Base-by-base conservation (phyloP, 1,284 basidiomycete species). In the Heterobasidion occidentale region DNA sequence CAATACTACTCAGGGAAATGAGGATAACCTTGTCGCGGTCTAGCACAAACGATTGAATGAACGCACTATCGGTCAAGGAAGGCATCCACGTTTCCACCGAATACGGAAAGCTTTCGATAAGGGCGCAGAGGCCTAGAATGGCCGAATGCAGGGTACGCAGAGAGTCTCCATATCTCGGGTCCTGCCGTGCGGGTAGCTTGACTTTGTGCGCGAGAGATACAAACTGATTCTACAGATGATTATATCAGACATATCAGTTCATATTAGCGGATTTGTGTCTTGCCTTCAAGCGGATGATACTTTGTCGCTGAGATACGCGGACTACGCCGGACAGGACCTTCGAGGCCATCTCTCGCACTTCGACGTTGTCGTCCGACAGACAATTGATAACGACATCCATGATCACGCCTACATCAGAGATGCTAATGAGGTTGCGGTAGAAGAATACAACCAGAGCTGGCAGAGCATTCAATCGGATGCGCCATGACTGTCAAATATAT, bases 331-430 rank as follows among this genome's bases (percentile, higher is more conserved):
- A 90, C 36, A 99, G 75, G 46, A 92, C 90, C 73, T 88, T 88
- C 5, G 91, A 91, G n/a, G 93, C 91, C 79, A 91, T 94, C 69
- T 94, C 92, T 59, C 94, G 83, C 35, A 98, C 94, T 73, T 98
- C 94, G 54, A 95, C 86, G 66, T 96, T 96, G 66, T 92, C 89
- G 68, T 98, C 94, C 33, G 82, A 79, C 52, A 98, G 75, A 67
- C 94, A 94, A 52, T 88, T 83, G 34, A 92, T 78, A 51, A 96
- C 75, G 36, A 90, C 83, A 59, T 91, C 88, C 80, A 93, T 86
- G 61, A 92, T 81, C 55, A 89, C 80, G 46, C 82, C 81, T 12
- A 74, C 71, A 54, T 85, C 79, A 33, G 90, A 82, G 54, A 94
- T 82, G 56, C 84, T 79, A 59, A 92, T 73, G 52, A 97, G 77